Percentiles rank a stretch among this genome's conserved stretches.
Conservation (phyloP, 2,329 filamentous ascomycete species). For the Hymenoscyphus fructigenus region DNA sequence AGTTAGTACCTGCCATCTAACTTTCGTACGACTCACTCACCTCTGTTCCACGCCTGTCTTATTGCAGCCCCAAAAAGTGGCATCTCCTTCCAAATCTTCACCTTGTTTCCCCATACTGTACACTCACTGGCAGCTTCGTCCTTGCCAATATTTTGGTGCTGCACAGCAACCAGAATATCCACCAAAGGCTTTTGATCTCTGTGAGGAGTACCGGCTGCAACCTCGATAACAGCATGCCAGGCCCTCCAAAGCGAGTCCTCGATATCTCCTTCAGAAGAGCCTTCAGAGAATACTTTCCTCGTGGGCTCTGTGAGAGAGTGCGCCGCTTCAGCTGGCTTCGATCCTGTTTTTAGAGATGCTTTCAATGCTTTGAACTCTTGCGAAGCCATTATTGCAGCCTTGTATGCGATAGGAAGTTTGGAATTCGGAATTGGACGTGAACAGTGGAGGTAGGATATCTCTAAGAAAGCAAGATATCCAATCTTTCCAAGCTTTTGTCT, state of each 20-base stretch:
- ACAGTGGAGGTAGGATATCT: neutral
- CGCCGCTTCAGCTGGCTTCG: neutral
- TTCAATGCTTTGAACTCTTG: conserved; percentile 1
- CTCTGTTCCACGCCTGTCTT: conserved; percentile 34
- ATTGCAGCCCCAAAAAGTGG: conserved; percentile 33
- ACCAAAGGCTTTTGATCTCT: conserved; percentile 28
- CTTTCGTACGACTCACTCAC: conserved; percentile 19
- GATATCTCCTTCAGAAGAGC: neutral
- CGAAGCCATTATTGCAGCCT: neutral
- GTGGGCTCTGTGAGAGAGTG: conserved; percentile 6
- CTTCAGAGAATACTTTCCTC: neutral
- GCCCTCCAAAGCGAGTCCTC: conserved; percentile 22
- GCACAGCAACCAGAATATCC: conserved; percentile 27
- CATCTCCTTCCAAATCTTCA: conserved; percentile 34
- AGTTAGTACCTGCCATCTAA: neutral
- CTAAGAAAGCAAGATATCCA: neutral
- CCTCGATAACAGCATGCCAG: conserved; percentile 29
- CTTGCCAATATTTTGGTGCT: conserved; percentile 18
- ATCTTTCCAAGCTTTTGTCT: neutral
- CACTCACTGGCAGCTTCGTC: conserved; percentile 20
- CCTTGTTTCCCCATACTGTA: conserved; percentile 22
- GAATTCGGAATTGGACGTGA: neutral
- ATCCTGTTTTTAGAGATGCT: neutral
- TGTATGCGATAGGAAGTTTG: conserved; percentile 2
- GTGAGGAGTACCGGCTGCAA: conserved; percentile 25